Evolutionary conservation across 768 basidiomycete genomes (phyloP).

Genomic region (Xanthoconium purpureum): DNA sequence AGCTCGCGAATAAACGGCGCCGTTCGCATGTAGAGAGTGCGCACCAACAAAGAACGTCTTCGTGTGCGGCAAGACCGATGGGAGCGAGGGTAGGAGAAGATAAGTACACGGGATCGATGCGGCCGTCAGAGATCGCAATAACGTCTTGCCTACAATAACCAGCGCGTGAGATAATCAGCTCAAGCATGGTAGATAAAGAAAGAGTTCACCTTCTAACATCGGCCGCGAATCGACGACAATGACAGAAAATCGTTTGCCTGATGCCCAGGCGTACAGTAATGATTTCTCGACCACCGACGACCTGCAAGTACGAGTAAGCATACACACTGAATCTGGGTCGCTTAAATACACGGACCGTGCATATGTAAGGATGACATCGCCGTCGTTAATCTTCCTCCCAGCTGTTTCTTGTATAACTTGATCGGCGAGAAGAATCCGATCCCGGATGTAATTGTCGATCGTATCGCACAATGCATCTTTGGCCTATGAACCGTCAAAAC

Average conservation of each 20-base stretch:
- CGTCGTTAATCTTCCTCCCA: constrained; percentile 90
- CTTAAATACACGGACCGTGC: constrained; percentile 57
- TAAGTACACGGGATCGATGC: constrained; percentile 84
- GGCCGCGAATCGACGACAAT: constrained; percentile 95
- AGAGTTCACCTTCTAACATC: constrained; percentile 72
- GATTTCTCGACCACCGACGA: constrained; percentile 95
- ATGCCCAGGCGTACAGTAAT: constrained; percentile 69
- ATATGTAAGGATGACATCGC: constrained; percentile 90
- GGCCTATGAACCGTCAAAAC: constrained; percentile 50
- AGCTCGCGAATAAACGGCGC: constrained; percentile 88
- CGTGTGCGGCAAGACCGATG: constrained; percentile 75
- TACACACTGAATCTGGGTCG: not conserved
- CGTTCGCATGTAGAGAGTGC: constrained; percentile 92
- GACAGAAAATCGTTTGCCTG: constrained; percentile 80
- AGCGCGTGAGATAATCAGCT: not conserved
- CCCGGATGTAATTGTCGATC: constrained; percentile 92
- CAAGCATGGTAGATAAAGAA: not conserved
- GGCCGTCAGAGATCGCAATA: constrained; percentile 66
- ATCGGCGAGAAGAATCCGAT: constrained; percentile 90
- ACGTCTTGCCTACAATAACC: constrained; percentile 60
- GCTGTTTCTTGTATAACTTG: constrained; percentile 90
- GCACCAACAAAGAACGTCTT: constrained; percentile 88
- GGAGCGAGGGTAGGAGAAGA: constrained; percentile 81
- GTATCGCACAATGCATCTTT: constrained; percentile 79
- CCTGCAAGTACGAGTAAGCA: constrained; percentile 38